Conservation (phyloP, 768 basidiomycete species). For the Leccinum boreale region DNA sequence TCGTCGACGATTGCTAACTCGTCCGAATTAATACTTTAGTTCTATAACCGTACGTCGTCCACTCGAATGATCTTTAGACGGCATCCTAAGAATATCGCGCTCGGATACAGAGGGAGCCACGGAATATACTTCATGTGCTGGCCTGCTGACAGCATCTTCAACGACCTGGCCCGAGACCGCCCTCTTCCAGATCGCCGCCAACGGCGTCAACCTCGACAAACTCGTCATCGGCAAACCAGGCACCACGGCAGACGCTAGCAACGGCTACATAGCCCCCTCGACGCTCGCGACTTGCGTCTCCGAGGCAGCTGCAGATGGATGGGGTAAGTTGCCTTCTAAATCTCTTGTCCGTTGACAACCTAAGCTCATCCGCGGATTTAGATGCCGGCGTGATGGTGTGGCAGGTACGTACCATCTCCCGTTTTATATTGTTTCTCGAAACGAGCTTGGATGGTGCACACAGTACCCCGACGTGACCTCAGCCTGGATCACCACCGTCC, state of each 20-base stretch:
- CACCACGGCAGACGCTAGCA: slow-evolving; percentile 39
- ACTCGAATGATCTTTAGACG: not conserved
- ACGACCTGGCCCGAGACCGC: slow-evolving; percentile 60
- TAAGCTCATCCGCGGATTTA: slow-evolving; percentile 8
- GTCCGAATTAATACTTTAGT: slow-evolving; percentile 10
- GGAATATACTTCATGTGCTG: slow-evolving; percentile 63
- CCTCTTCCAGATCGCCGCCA: slow-evolving; percentile 50
- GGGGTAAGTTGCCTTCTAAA: slow-evolving; percentile 46
- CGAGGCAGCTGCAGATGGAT: slow-evolving; percentile 59
- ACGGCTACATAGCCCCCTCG: slow-evolving; percentile 55
- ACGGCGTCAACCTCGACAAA: slow-evolving; percentile 45
- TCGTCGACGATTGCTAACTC: slow-evolving; percentile 2
- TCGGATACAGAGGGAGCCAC: slow-evolving; percentile 47
- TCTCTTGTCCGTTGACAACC: not conserved
- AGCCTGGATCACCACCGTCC: slow-evolving; percentile 40
- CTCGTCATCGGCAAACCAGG: slow-evolving; percentile 58
- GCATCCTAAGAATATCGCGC: not conserved
- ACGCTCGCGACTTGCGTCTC: slow-evolving; percentile 58
- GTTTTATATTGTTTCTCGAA: not conserved
- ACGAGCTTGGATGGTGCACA: not conserved
- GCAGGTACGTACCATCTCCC: slow-evolving; percentile 30
- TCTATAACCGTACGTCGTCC: slow-evolving; percentile 27
- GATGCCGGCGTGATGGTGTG: slow-evolving; percentile 42
- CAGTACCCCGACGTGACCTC: slow-evolving; percentile 38
- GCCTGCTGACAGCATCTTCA: slow-evolving; percentile 58